Base-by-base conservation (phyloP, 306 rosid species). In the Trifolium repens region DNA sequence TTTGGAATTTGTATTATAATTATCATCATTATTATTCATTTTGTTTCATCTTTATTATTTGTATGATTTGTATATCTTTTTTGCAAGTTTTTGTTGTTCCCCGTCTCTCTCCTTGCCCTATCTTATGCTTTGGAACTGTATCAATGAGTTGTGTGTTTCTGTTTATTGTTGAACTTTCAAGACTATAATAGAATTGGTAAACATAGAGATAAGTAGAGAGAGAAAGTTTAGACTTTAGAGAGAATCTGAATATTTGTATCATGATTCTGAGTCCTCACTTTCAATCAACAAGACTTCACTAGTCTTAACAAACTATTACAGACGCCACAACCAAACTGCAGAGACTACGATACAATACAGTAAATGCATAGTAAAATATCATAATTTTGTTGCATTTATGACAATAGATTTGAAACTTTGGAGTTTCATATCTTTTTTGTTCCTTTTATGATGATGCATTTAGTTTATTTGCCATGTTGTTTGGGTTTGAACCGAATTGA, bases 401-500 rank as follows among this genome's bases (percentile, higher is more conserved):
- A 40, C 57, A n/a, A 4, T 14, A 52, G 61, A 61, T 69, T 69
- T 34, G 65, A 15, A 64, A 49, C 80, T 57, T 80, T 44, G 62
- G 40, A 67, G 14, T 69, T 26, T 85, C 35, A 60, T 63, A 35
- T 11, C 4, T 19, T 55, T 19, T 37, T 4, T 79, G 16, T 61
- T 26, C 35, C 37, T 4, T 54, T 82, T 74, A 13, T 8, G 13
- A 4, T 11, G 72, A 24, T 82, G 47, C 19, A 47, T 75, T 75
- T 5, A 67, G 59, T 24, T 80, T 6, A 15, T 35, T 78, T 27
- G 60, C 58, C 55, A 34, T 53, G 72, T 17, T 72, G 75, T 68
- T 71, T 49, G 52, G 67, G 47, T 70, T 79, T 77, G 80, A 75
- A 75, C 47, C 40, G 81, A 50, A 6, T 50, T 14, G 73, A 67